These are phyloP conservation scores for Ganoderma resinaceum DNA, from an alignment of 1,284 basidiomycete genomes.

Conservation along the genomic window DNA sequence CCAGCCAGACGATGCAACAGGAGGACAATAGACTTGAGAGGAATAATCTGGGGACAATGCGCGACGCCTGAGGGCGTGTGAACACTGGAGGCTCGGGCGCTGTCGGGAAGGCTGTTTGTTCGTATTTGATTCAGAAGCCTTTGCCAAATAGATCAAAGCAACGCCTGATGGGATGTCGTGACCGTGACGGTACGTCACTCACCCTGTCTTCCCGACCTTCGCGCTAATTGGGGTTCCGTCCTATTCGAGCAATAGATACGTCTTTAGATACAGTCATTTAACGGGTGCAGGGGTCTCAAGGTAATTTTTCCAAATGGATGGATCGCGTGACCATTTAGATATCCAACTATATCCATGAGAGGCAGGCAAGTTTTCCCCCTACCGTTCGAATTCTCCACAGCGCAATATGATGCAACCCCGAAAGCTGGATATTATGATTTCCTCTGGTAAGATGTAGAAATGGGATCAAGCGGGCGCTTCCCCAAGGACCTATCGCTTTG, in stretches of 20 bases:
- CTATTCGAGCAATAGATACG: not conserved
- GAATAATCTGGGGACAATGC: not conserved
- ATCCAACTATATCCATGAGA: not conserved
- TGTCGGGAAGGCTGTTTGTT: not conserved
- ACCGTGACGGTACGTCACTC: not conserved
- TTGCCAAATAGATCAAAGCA: not conserved
- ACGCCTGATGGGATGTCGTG: slow-evolving; percentile 2
- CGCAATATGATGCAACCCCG: too few species aligned
- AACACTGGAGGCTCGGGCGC: not conserved
- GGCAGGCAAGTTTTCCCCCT: not conserved
- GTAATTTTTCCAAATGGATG: not conserved
- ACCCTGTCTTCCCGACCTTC: not conserved
- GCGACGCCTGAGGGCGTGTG: not conserved
- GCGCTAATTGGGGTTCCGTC: not conserved
- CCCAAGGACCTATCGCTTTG: not conserved
- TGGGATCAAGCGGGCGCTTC: not conserved
- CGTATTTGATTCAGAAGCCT: not conserved
- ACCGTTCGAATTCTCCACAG: not conserved
- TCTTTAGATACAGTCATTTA: too few species aligned
- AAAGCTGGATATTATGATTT: not conserved
- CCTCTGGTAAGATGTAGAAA: too few species aligned
- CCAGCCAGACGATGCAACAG: not conserved
- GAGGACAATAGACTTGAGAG: not conserved
- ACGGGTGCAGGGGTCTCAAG: not conserved
- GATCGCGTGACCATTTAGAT: not conserved